Conservation (phyloP, 257 asterid genomes). For the Cynanchum wilfordii region DNA sequence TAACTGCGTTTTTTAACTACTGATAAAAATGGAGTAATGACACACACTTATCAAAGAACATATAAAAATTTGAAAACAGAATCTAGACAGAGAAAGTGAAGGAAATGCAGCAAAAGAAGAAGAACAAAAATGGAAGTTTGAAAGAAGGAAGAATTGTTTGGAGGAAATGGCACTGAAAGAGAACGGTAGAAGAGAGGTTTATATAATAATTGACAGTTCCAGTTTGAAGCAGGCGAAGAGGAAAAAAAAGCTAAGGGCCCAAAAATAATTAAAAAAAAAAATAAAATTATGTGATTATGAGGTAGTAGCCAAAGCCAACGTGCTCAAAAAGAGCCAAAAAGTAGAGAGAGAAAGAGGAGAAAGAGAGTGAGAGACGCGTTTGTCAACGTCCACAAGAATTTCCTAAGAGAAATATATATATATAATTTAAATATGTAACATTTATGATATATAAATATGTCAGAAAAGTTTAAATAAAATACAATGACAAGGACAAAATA, state of each 20-base stretch:
- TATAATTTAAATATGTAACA: too few relatives aligned
- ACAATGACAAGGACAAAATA: too few relatives aligned
- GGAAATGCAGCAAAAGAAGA: not conserved
- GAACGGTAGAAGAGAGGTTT: slow-evolving; percentile 12
- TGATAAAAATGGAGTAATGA: slow-evolving; percentile 14
- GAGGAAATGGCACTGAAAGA: not conserved
- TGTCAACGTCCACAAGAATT: not conserved
- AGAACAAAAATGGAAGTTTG: not conserved
- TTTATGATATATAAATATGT: too few relatives aligned
- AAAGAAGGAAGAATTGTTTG: slow-evolving; percentile 1
- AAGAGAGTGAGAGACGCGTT: not conserved
- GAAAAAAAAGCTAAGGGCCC: not conserved
- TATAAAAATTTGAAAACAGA: not conserved
- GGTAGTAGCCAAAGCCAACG: slow-evolving; percentile 8
- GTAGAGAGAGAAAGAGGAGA: not conserved
- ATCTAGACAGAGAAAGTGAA: not conserved
- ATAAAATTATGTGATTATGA: too few relatives aligned
- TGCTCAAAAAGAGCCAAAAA: slow-evolving; percentile 7
- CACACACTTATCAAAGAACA: slow-evolving; percentile 17
- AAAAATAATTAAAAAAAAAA: not conserved
- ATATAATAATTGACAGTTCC: slow-evolving; percentile 16
- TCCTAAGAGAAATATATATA: too few relatives aligned
- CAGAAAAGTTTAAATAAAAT: too few relatives aligned
- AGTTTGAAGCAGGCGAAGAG: not conserved
- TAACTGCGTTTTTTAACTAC: slow-evolving; percentile 7